Evolutionary conservation across 345 rosid genomes (phyloP).

Genomic region (Streptanthus diversifolius): DNA sequence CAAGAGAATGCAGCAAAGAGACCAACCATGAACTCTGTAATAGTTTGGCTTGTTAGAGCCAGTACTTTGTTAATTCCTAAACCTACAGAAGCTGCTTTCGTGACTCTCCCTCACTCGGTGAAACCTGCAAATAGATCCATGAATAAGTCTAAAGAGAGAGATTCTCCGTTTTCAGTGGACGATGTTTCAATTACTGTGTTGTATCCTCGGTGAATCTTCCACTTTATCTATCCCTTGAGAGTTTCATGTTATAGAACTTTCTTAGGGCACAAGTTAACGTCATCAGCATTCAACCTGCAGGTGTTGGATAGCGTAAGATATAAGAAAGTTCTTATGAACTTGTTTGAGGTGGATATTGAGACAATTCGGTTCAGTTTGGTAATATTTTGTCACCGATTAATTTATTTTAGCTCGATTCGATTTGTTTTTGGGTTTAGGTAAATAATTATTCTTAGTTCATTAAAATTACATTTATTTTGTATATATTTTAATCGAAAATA

Average conservation of each 20-base stretch:
- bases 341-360: not conserved
- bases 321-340: not conserved
- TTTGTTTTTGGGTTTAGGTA: not conserved
- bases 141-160: not conserved
- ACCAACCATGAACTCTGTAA: constrained; percentile 49
- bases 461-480: not conserved
- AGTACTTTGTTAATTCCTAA: constrained; percentile 28
- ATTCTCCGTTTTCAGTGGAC: not conserved
- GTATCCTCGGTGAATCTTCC: constrained; percentile 23
- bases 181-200: constrained; percentile 23
- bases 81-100: constrained; percentile 49
- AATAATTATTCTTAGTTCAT: not conserved
- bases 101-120: constrained; percentile 14
- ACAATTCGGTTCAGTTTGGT: not conserved
- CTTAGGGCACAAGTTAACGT: not conserved
- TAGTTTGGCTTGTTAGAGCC: constrained; percentile 48
- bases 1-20: constrained; percentile 47
- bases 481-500: not conserved
- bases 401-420: not conserved
- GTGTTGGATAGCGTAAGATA: not conserved
- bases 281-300: not conserved
- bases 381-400: not conserved
- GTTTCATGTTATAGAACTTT: not conserved
- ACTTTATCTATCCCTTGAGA: not conserved
- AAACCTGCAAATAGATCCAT: not conserved